Base-by-base conservation (phyloP, 371 early-diverging fungal species). In the Mucor velutinosus region DNA sequence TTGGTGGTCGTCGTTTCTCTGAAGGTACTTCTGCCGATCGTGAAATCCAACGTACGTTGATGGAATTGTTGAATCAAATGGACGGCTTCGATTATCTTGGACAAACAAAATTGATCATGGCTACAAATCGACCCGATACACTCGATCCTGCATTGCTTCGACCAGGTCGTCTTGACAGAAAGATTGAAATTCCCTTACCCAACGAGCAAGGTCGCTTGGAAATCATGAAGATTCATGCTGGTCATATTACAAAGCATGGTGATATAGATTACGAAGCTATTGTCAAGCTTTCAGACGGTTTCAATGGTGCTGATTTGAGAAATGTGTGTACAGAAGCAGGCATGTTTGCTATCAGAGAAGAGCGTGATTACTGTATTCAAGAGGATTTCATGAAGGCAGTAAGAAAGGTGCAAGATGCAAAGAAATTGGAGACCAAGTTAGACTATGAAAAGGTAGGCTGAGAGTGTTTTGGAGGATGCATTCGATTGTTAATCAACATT, bases 321-420 rank as follows among this genome's bases (percentile, higher is more conserved):
- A 99, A 99, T 76, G 97, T 99, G 21, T 99, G 99, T 84, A 99
- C 99, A 30, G 99, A 99, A 84, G 98, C 99, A 86, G 91, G 91
- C 57, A 99, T 99, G 99, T 96, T 99, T 91, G 99, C 99, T 32
- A 97, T 99, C 71, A 94, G 99, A 55, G 99, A 98, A 67, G 99
- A 99, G 62, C 92, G 99, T 65, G 99, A 99, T 78, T 99, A 95
- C 83, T 94, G 96, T 45, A 84, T 96, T 27, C 98, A 99, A 76
- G 99, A 99, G 75, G 99, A 99, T 78, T 99, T 99, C 77, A 98
- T 99, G 95, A 99, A 99, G 86, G 99, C 99, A 12, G 99, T 96
- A 27, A 91, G 99, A 72, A 99, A 99, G 88, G 95, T 99, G 37
- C 94, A 92, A 10, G 99, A 98, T 62, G 90, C 95, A 56, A 99